Percentiles rank a stretch among this genome's conserved stretches.
Conservation (phyloP, 164 flowering plant species). For the Macadamia integrifolia region DNA sequence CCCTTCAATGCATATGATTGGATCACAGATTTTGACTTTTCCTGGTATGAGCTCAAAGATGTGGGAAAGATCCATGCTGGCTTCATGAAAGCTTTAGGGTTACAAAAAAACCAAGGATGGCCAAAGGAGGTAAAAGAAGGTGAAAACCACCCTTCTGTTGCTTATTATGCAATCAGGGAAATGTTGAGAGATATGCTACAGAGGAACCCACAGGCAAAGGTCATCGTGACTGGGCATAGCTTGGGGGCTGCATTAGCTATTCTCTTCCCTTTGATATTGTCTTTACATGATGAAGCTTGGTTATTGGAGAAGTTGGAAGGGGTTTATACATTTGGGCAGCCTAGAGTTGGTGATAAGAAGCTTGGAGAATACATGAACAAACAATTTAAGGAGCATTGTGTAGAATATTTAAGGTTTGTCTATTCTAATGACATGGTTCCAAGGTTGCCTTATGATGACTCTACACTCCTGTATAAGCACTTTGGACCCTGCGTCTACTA, state of each 20-base stretch:
- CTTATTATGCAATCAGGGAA: slow-evolving; percentile 61
- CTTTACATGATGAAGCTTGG: slow-evolving; percentile 43
- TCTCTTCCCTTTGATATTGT: slow-evolving; percentile 44
- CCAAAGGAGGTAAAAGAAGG: slow-evolving; percentile 32
- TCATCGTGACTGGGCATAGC: slow-evolving; percentile 81
- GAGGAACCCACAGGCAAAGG: slow-evolving; percentile 37
- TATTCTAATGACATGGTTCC: slow-evolving; percentile 79
- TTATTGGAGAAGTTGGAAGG: slow-evolving; percentile 62
- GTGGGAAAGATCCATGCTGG: slow-evolving; percentile 30
- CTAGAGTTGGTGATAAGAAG: slow-evolving; percentile 64
- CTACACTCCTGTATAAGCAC: slow-evolving; percentile 52
- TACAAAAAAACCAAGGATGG: slow-evolving; percentile 44
- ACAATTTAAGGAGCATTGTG: slow-evolving; percentile 23
- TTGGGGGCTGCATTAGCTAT: slow-evolving; percentile 80
- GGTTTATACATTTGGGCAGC: slow-evolving; percentile 84
- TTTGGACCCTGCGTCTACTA: slow-evolving; percentile 58
- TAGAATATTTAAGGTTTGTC: slow-evolving; percentile 58
- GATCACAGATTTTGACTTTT: slow-evolving; percentile 43
- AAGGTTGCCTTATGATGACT: slow-evolving; percentile 69
- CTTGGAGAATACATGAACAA: slow-evolving; percentile 57
- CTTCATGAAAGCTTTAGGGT: slow-evolving; percentile 58
- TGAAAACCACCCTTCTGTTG: slow-evolving; percentile 11
- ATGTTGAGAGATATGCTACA: slow-evolving; percentile 30
- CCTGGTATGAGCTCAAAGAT: slow-evolving; percentile 34
- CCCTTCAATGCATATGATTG: slow-evolving; percentile 43